phyloP scores from a whole-genome alignment of 495 filamentous ascomycete genomes.

The Cercophora scortea region DNA sequence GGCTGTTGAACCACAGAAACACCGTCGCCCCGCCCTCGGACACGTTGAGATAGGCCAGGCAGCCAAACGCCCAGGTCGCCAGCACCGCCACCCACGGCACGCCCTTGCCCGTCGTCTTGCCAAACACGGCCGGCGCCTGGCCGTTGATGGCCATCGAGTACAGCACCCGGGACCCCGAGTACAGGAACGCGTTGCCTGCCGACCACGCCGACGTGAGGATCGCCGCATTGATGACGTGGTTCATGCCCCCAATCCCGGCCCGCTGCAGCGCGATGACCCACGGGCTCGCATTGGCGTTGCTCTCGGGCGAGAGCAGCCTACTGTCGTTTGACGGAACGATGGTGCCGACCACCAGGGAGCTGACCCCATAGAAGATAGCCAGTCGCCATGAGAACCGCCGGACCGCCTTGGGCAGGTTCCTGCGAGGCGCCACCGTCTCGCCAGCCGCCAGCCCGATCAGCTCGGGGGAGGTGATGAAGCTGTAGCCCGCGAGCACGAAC shows the following conservation, averaged over 20 bases:
- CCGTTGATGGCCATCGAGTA: constrained; percentile 58
- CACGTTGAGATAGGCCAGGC: constrained; percentile 57
- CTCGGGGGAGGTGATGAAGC: constrained; percentile 42
- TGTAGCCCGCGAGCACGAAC: constrained; percentile 39
- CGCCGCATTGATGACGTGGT: constrained; percentile 42
- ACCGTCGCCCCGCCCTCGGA: constrained; percentile 45
- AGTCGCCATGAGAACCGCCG: constrained; percentile 64
- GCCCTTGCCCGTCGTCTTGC: constrained; percentile 43
- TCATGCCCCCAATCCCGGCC: constrained; percentile 35
- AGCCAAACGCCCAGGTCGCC: constrained; percentile 41
- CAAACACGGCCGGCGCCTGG: constrained; percentile 54
- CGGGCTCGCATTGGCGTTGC: constrained; percentile 57
- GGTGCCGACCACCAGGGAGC: constrained; percentile 62
- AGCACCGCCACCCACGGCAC: constrained; percentile 59
- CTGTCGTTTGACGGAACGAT: constrained; percentile 51
- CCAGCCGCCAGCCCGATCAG: constrained; percentile 59
- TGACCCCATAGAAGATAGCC: constrained; percentile 64
- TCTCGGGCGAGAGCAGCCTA: constrained; percentile 41
- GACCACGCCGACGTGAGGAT: constrained; percentile 45
- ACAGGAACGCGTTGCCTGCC: constrained; percentile 70
- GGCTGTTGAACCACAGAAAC: constrained; percentile 53
- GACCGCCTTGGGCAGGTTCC: constrained; percentile 66
- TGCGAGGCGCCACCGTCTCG: constrained; percentile 69
- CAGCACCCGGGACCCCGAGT: constrained; percentile 72
- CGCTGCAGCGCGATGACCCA: constrained; percentile 43